Base-by-base conservation (phyloP, 75 land plant genomes). In the Selaginella tamariscina region DNA sequence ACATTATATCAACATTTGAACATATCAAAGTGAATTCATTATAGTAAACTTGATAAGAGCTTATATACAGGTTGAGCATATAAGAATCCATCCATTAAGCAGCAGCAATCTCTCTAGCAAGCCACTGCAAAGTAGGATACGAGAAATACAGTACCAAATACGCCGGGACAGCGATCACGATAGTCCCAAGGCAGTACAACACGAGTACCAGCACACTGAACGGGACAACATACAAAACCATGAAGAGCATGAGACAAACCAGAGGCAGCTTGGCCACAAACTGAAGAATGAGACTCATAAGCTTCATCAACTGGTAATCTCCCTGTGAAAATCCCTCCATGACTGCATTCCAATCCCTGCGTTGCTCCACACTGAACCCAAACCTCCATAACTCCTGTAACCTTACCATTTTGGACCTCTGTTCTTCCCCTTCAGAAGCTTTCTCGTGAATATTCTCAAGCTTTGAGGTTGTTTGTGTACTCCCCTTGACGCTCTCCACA, bases 151-250 rank as follows among this genome's bases (percentile, higher is more conserved):
- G 59, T 24, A 91, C 72, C 56, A 88, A 75, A 33, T 85, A 85
- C 20, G 92, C 85, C 2, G 97, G 97, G 31, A 91, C 26, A 0
- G 92, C 97, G 70, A 91, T 82, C 5, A 91, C 31, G 31, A 91
- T 26, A 23, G 97, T 91, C 30, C 85, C 57, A 22, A 83, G 64
- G 56, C 81, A 71, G 69, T 91, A 91, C 9, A 85, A 33, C 31
- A 69, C 77, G 56, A 91, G 73, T 39, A 88, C 75, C 27, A 68
- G 69, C 0, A 82, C 75, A 76, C 92, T 83, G 2, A 81, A 82
- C 29, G 97, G 97, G 13, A 91, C 65, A 2, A 72, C 82, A 73
- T 77, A 83, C 15, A 88, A 64, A 11, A 85, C 73, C 1, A 91
- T 76, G 65, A 85, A 57, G 31, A 91, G 72, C 55, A 88, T 67